phyloP scores from a whole-genome alignment of 441 rosid species.

The Bruguiera hainesii region DNA sequence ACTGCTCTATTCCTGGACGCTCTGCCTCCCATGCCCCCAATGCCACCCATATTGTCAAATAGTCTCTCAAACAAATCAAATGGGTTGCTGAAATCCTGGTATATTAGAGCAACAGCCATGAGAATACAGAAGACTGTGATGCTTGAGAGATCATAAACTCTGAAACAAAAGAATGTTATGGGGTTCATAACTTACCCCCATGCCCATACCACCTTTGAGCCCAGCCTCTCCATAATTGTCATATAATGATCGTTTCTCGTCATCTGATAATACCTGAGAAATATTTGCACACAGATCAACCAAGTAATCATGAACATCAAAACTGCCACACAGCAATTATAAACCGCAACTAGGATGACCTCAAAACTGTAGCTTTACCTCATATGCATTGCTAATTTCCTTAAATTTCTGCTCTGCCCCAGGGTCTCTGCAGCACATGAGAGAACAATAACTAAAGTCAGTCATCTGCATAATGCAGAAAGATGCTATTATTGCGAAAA shows the following conservation, averaged over 20 bases:
- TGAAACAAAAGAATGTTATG: conserved; percentile 5
- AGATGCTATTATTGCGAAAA: conserved; percentile 3
- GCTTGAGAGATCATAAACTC: not conserved
- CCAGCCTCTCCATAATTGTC: conserved; percentile 98
- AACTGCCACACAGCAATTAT: not conserved
- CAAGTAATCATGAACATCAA: not conserved
- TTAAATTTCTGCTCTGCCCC: conserved; percentile 93
- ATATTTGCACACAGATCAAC: conserved; percentile 11
- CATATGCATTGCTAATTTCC: conserved; percentile 97
- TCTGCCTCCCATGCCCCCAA: conserved; percentile 71
- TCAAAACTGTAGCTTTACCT: conserved; percentile 45
- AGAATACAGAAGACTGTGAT: conserved; percentile 10
- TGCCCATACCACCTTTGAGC: conserved; percentile 94
- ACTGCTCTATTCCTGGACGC: conserved; percentile 69
- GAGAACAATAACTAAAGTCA: conserved; percentile 5
- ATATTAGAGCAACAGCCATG: conserved; percentile 8
- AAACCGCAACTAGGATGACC: conserved; percentile 14
- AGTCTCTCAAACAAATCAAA: conserved; percentile 89
- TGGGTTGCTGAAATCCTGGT: conserved; percentile 94
- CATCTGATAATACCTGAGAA: conserved; percentile 83
- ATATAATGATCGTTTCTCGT: conserved; percentile 87
- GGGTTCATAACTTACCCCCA: conserved; percentile 65
- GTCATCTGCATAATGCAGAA: conserved; percentile 2
- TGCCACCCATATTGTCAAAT: conserved; percentile 80
- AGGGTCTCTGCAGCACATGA: conserved; percentile 53